Evolutionary conservation across 441 rosid genomes (phyloP), one percentile per base, ranked within the genome.

Genomic region (Gossypium armourianum): DNA sequence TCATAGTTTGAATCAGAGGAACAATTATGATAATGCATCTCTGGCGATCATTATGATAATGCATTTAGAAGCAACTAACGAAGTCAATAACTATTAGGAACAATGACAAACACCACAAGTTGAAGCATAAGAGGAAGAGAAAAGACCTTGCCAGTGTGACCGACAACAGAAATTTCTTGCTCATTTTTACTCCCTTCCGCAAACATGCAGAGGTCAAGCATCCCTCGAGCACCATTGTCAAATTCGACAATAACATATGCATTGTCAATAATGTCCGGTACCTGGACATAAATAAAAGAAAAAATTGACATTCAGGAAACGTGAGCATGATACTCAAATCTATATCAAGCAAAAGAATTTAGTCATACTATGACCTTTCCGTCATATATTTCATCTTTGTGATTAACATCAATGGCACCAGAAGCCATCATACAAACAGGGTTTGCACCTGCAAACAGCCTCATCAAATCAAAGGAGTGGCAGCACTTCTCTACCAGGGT

Each of bases 401-500:
- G 97, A 72, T 93, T 91, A 62, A 91, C 90, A 85, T 90, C 95
- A 45, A 93, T 78, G 56, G 90, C 92, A 58, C 97, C 98, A n/a
- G 98, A 93, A 84, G 97, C 96, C 93, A 91, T 87, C 74, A 91
- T 91, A 68, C 82, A 86, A 40, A 91, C 83, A 73, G 98, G 98
- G 81, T 90, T 82, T 17, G 95, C 86, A 74, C 86, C 85, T 0
- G 95, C 91, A 79, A 91, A 88, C 72, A 93, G 84, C 78, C 90
- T 88, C 96, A 93, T 93, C 68, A 91, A 82, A 81, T 93, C 98
- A 77, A 93, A 93, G 85, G 91, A 93, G 79, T 93, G 98, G 79
- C 98, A 93, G 81, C 98, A 93, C 71, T 93, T 93, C 86, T 93
- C 98, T 4, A 93, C 98, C 69, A 93, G 81, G 23, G 98, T 91